Percentiles rank a stretch among this genome's conserved stretches.
Evolutionary conservation across 2,329 filamentous ascomycete species (phyloP).

Genomic region (Rhynchosporium secalis): DNA sequence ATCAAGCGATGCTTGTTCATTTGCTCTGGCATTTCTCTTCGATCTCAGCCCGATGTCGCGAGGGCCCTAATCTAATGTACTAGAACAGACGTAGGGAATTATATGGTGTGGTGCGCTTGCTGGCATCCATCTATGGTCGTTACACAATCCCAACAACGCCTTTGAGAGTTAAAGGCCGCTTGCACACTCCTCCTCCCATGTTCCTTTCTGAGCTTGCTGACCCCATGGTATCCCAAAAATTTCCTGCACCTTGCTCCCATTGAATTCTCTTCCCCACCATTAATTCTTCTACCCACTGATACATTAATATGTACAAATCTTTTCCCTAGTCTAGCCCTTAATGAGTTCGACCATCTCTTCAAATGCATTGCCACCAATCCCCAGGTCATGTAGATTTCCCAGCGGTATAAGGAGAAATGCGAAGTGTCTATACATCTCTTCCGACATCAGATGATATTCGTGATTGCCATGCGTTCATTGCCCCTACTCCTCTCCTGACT

Average conservation of each 20-base stretch:
- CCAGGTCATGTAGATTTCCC: not conserved
- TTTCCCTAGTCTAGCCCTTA: not conserved
- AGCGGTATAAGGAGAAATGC: not conserved
- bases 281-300: not conserved
- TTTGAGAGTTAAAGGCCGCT: not conserved
- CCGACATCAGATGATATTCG: slow-evolving; percentile 19
- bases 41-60: not conserved
- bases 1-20: too few relatives aligned
- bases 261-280: not conserved
- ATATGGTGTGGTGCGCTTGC: not conserved
- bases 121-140: not conserved
- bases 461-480: slow-evolving; percentile 22
- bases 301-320: slow-evolving; percentile 3
- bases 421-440: not conserved
- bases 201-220: not conserved
- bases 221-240: not conserved
- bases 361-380: not conserved
- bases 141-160: slow-evolving; percentile 7
- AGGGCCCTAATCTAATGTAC: not conserved
- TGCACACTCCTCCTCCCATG: not conserved
- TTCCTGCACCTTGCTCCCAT: not conserved
- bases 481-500: slow-evolving; percentile 19
- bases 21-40: too few relatives aligned
- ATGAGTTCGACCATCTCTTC: not conserved
- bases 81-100: not conserved